Percentiles rank a stretch among this genome's conserved stretches.
These are phyloP conservation scores for Corynespora cassiicola DNA, from an alignment of 2,329 filamentous ascomycete species.

Conservation along the genomic window DNA sequence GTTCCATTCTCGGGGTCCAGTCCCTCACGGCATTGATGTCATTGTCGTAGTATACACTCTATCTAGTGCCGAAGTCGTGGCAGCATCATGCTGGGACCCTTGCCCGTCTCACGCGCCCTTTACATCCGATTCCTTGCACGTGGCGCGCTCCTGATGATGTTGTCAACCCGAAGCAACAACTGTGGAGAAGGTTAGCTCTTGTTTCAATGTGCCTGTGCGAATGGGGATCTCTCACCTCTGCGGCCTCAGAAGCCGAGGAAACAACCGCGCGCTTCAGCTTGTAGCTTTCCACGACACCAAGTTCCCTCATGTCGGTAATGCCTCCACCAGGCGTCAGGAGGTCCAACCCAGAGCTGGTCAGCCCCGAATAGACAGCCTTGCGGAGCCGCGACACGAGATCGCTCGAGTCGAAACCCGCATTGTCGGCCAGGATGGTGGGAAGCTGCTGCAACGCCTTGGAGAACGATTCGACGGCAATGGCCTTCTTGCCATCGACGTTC, in stretches of 20 bases:
- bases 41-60: constrained; percentile 34
- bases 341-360: constrained; percentile 91
- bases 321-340: constrained; percentile 88
- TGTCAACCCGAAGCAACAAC: constrained; percentile 92
- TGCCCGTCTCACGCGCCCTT: constrained; percentile 23
- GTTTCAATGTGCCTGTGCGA: constrained; percentile 9
- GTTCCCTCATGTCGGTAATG: constrained; percentile 92
- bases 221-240: constrained; percentile 72
- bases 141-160: constrained; percentile 95
- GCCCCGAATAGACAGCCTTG: constrained; percentile 92
- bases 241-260: constrained; percentile 92
- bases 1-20: too few species aligned
- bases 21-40: constrained; percentile 31
- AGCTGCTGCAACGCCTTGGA: constrained; percentile 88
- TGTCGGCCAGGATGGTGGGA: constrained; percentile 96
- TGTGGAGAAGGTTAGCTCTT: constrained; percentile 50
- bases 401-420: constrained; percentile 93
- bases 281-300: constrained; percentile 96
- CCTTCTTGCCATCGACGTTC: constrained; percentile 95
- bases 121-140: constrained; percentile 80
- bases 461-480: constrained; percentile 90
- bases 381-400: constrained; percentile 90
- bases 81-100: constrained; percentile 19
- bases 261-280: constrained; percentile 99
- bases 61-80: constrained; percentile 27